These are phyloP conservation scores for Solidago caesia DNA, from an alignment of 129 eudicot species.

Conservation along the genomic window DNA sequence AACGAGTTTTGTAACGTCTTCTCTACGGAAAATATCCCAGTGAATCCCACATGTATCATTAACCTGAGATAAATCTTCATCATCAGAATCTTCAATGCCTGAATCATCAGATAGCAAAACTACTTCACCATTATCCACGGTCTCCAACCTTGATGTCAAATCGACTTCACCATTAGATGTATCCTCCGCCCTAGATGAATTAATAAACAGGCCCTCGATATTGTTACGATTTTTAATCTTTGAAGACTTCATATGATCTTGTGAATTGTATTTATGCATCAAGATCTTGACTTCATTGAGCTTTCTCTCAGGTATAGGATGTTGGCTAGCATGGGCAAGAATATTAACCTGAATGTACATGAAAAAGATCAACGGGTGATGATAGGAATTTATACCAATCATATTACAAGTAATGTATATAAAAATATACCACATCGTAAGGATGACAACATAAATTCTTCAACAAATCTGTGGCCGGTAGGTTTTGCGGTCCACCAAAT, in stretches of 20 bases:
- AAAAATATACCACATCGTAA: slow-evolving; percentile 56
- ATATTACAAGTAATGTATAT: not conserved
- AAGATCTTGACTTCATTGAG: slow-evolving; percentile 41
- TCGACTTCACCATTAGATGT: too few species aligned
- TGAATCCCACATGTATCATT: slow-evolving; percentile 48
- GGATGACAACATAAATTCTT: slow-evolving; percentile 47
- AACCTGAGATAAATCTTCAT: slow-evolving; percentile 27
- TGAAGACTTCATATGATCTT: slow-evolving; percentile 31
- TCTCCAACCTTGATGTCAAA: slow-evolving; percentile 20
- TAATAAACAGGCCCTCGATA: slow-evolving; percentile 27
- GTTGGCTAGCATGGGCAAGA: slow-evolving; percentile 61
- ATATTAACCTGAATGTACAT: slow-evolving; percentile 60
- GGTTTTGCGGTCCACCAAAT: slow-evolving; percentile 58
- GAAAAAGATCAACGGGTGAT: not conserved
- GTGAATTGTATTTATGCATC: slow-evolving; percentile 39
- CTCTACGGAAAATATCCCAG: slow-evolving; percentile 84
- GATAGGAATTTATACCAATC: not conserved
- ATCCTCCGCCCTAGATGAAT: not conserved
- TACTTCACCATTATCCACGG: slow-evolving; percentile 24
- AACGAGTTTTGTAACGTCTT: slow-evolving; percentile 76
- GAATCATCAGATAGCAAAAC: slow-evolving; percentile 33
- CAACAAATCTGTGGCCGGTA: slow-evolving; percentile 45
- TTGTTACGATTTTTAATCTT: slow-evolving; percentile 25
- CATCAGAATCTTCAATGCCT: slow-evolving; percentile 45
- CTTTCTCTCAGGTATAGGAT: slow-evolving; percentile 44